phyloP scores from a whole-genome alignment of 202 grass and related monocot genomes.

The Elaeis oleifera region DNA sequence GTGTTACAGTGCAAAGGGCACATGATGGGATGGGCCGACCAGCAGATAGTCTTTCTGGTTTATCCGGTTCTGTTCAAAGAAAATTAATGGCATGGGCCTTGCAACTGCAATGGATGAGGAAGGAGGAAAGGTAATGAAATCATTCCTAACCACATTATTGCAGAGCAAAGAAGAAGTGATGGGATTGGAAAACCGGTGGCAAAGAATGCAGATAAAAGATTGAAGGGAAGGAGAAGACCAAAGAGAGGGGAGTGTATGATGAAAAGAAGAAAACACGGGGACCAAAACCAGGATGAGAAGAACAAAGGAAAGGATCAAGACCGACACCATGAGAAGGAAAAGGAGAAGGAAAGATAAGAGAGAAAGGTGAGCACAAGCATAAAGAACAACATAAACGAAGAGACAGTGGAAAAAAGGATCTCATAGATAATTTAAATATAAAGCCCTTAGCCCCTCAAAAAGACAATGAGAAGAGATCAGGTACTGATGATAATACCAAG shows the following conservation, averaged over 20 bases:
- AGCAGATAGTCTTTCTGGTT: neutral
- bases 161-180: neutral
- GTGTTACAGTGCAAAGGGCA: conserved; percentile 46
- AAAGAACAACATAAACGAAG: conserved; percentile 7
- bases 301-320: conserved; percentile 16
- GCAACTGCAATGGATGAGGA: neutral
- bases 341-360: conserved; percentile 12
- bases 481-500: conserved; percentile 9
- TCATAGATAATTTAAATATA: conserved; percentile 2
- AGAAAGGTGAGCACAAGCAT: conserved; percentile 4
- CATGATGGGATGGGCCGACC: conserved; percentile 37
- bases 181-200: neutral
- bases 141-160: neutral
- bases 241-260: conserved; percentile 6
- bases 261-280: neutral
- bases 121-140: neutral
- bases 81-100: neutral
- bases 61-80: neutral
- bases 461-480: neutral
- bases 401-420: neutral
- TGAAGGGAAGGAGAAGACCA: conserved; percentile 13
- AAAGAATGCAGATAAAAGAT: neutral
- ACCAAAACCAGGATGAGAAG: conserved; percentile 3
- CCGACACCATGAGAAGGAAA: conserved; percentile 9
- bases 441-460: conserved; percentile 7